phyloP scores from a whole-genome alignment of 805 yeast genomes.

The Candida tammaniensis region DNA sequence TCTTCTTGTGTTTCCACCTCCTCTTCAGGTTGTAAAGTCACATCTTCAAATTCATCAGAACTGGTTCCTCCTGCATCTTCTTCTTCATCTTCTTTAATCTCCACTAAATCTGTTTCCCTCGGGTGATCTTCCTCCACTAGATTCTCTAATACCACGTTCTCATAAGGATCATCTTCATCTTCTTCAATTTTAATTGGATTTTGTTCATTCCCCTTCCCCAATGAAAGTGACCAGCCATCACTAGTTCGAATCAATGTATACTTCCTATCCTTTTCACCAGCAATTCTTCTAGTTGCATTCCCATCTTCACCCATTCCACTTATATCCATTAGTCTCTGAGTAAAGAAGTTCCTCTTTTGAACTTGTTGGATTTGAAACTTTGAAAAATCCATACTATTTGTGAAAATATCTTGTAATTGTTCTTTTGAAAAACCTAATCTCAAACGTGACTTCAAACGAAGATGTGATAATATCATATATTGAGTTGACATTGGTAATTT shows the following conservation, averaged over 20 bases:
- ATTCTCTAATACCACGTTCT: conserved; percentile 5
- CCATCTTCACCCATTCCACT: conserved; percentile 71
- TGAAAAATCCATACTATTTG: conserved; percentile 85
- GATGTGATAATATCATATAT: conserved; percentile 80
- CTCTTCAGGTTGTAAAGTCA: conserved; percentile 44
- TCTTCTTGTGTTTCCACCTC: conserved; percentile 27
- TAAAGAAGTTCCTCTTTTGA: conserved; percentile 82
- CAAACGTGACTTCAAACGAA: conserved; percentile 79
- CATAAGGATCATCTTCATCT: conserved; percentile 2
- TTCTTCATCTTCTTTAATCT: background rate
- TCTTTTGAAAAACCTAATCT: conserved; percentile 94
- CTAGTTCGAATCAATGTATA: conserved; percentile 74
- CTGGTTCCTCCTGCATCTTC: conserved; percentile 7
- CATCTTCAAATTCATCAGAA: conserved; percentile 55
- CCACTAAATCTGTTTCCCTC: background rate
- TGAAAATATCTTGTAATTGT: conserved; percentile 80
- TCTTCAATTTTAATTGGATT: conserved; percentile 56
- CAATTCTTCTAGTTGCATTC: conserved; percentile 57
- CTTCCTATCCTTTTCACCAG: conserved; percentile 77
- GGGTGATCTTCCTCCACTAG: background rate
- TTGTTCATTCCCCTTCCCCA: conserved; percentile 41
- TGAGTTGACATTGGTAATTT: conserved; percentile 81
- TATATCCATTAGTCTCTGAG: conserved; percentile 81
- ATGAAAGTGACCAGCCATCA: conserved; percentile 79
- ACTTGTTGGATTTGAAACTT: conserved; percentile 92